Evolutionary conservation across 2,329 filamentous ascomycete species (phyloP).

Genomic region (Leptodontidium sp.): DNA sequence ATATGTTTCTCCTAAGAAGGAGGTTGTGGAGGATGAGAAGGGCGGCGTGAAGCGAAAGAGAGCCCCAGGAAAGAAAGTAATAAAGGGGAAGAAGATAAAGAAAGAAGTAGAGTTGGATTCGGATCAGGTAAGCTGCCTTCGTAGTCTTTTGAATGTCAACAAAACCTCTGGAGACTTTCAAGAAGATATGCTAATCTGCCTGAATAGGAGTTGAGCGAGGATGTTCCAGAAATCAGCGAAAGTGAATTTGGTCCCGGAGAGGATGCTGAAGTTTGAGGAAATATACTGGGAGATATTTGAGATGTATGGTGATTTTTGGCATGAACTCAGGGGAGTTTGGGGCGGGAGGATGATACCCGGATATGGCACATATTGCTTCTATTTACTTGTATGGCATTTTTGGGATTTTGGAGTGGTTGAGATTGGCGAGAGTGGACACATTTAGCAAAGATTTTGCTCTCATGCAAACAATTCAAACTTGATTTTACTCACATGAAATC

Average conservation of each 20-base stretch:
- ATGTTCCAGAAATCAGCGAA: not conserved
- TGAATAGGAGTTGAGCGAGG: not conserved
- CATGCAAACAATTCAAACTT: not conserved
- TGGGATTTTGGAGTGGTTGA: not conserved
- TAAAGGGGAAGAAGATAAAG: not conserved
- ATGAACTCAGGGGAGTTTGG: not conserved
- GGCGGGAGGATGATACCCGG: not conserved
- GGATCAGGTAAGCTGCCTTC: not conserved
- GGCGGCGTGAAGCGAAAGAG: not conserved
- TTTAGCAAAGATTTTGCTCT: too few relatives aligned
- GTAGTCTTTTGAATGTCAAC: not conserved
- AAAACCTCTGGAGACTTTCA: not conserved
- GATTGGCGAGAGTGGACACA: too few relatives aligned
- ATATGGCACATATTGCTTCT: not conserved
- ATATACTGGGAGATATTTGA: not conserved
- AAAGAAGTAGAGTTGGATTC: not conserved
- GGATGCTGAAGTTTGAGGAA: not conserved
- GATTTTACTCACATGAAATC: not conserved
- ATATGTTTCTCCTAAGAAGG: constrained; percentile 23
- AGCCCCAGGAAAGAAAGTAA: not conserved
- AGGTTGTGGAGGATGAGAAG: constrained; percentile 17
- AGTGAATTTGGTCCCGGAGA: not conserved
- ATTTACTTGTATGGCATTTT: not conserved
- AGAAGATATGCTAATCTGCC: not conserved
- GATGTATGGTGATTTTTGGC: not conserved